Conservation (phyloP, 2,329 filamentous ascomycete species). For the Aspergillus viridinutans region DNA sequence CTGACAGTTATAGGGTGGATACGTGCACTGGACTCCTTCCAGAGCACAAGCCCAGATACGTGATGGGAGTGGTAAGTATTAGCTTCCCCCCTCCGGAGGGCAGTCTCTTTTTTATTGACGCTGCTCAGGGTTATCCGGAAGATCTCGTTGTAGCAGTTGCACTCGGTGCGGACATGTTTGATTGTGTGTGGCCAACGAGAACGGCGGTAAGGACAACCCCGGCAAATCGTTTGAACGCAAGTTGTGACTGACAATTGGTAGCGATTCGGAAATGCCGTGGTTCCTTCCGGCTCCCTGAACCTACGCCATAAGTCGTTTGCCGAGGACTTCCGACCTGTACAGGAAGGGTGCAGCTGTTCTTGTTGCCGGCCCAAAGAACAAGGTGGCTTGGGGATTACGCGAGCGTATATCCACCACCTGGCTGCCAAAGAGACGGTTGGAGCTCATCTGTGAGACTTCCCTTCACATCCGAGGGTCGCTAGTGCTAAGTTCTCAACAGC, state of each 20-base stretch:
- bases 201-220: slow-evolving; percentile 60
- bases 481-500: slow-evolving; percentile 42
- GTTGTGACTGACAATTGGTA: slow-evolving; percentile 22
- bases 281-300: slow-evolving; percentile 74
- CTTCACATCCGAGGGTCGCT: not conserved
- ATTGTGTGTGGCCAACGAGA: slow-evolving; percentile 96
- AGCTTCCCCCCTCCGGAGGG: not conserved
- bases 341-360: slow-evolving; percentile 74
- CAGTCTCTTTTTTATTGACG: slow-evolving; percentile 12
- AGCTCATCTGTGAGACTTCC: slow-evolving; percentile 57
- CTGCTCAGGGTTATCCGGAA: slow-evolving; percentile 74
- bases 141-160: slow-evolving; percentile 91
- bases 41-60: slow-evolving; percentile 90
- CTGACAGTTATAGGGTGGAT: slow-evolving; percentile 52
- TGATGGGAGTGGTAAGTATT: slow-evolving; percentile 79
- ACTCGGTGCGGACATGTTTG: slow-evolving; percentile 97
- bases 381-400: slow-evolving; percentile 74
- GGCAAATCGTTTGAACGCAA: not conserved
- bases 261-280: slow-evolving; percentile 92
- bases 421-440: slow-evolving; percentile 92
- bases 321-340: slow-evolving; percentile 76
- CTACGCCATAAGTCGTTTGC: slow-evolving; percentile 72
- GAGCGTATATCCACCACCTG: slow-evolving; percentile 87
- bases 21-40: slow-evolving; percentile 83
- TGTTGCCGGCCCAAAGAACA: slow-evolving; percentile 66